Conservation (phyloP, 441 rosid genomes). For the Hypseocharis bilobata region DNA sequence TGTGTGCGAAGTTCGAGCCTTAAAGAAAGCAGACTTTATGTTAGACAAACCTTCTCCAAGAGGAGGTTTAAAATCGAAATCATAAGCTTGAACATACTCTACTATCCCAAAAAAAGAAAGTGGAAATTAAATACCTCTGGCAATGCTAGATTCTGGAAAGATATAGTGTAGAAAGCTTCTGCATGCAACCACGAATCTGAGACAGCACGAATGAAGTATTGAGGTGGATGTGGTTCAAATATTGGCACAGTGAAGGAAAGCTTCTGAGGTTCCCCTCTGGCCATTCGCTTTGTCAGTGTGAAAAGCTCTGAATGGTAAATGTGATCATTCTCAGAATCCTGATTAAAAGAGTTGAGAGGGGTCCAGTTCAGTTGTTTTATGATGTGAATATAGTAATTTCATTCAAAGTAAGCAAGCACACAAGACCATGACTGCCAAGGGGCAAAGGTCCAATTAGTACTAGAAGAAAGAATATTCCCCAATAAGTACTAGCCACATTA, state of each 20-base stretch:
- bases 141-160: conserved; percentile 77
- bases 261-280: conserved; percentile 81
- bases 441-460: neutral
- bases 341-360: conserved; percentile 21
- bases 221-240: conserved; percentile 99
- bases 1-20: conserved; percentile 79
- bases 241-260: conserved; percentile 95
- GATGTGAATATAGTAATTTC: conserved; percentile 4
- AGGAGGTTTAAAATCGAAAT: conserved; percentile 15
- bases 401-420: neutral
- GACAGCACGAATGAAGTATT: conserved; percentile 88
- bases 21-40: conserved; percentile 27
- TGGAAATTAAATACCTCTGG: conserved; percentile 57
- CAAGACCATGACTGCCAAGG: neutral
- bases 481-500: neutral
- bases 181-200: conserved; percentile 99
- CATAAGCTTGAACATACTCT: conserved; percentile 8
- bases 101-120: neutral
- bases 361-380: conserved; percentile 11
- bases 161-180: conserved; percentile 83
- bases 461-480: neutral
- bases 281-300: conserved; percentile 78
- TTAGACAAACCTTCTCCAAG: conserved; percentile 20
- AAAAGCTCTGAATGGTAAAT: conserved; percentile 96
- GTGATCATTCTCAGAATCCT: conserved; percentile 98